Evolutionary conservation across 192 early-diverging fungal genomes (phyloP), one percentile per base, ranked within the genome.

Genomic region (Coemansia sp.): DNA sequence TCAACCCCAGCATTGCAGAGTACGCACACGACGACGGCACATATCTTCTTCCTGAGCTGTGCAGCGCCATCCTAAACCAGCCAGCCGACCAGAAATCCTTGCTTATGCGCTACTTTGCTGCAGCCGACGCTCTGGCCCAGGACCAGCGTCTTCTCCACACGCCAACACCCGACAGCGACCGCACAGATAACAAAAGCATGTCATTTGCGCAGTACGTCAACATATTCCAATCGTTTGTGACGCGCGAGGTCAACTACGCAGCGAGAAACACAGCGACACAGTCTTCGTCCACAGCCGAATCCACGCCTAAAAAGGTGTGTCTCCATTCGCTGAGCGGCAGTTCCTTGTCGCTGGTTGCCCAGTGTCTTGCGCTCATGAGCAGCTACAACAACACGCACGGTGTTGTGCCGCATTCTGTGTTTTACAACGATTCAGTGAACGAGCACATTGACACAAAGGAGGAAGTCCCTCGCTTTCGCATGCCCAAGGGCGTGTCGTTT

Each of bases 371-470:
- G 22, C 50, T 70, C 22, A 54, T 78, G 82, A 87, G 89, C 76
- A 75, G 79, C 37, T 62, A 87, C 47, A 91, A 91, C 68, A 81
- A 86, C 59, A 59, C 82, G 15, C 71, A 75, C 23, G 54, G 68
- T n/a, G 52, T 87, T 31, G 79, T 88, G 36, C 64, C 84, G 7
- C 88, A 86, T 38, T 74, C 84, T 14, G 82, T 75, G 13, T 91
- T 91, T 57, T 91, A 91, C 77, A 91, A 89, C 61, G 83, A 82
- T 36, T 72, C 83, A 0, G 67, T 91, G 23, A 91, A 91, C 59
- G 84, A 86, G 29, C 83, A 86, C 23, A 77, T 89, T 19, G 88
- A 91, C 38, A 89, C 88, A 48, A 89, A 88, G 65, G 89, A 91
- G 22, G 89, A 91, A 34, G 89, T 88, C 40, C 86, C 88, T 31